phyloP scores from a whole-genome alignment of 1,284 basidiomycete species.

The Mrakiaceae sp. region DNA sequence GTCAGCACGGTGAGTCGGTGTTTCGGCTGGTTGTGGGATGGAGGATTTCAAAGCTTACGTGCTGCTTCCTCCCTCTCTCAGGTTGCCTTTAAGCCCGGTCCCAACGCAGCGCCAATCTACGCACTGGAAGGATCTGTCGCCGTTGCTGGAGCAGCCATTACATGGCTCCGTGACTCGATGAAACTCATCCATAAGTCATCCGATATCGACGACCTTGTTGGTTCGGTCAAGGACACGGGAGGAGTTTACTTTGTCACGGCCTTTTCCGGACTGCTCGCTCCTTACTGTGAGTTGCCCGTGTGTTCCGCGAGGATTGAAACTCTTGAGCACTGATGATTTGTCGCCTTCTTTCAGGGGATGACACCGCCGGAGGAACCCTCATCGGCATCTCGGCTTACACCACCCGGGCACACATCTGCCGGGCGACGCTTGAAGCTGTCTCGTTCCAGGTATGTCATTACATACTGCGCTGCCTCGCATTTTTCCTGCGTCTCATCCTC shows the following conservation, averaged over 20 bases:
- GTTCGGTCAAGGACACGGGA: constrained; percentile 64
- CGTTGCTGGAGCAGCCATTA: constrained; percentile 88
- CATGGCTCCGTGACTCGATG: constrained; percentile 92
- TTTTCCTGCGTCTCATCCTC: background rate
- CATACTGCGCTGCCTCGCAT: background rate
- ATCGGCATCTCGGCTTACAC: constrained; percentile 46
- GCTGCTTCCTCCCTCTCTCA: constrained; percentile 26
- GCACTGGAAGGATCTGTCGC: constrained; percentile 92
- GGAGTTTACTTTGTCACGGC: constrained; percentile 48
- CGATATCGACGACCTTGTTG: constrained; percentile 79
- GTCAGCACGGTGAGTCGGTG: constrained; percentile 57
- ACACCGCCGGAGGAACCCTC: constrained; percentile 57
- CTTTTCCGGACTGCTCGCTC: constrained; percentile 35
- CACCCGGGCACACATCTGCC: constrained; percentile 73
- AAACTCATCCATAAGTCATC: constrained; percentile 63
- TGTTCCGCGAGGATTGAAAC: no score
- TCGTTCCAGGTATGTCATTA: constrained; percentile 33
- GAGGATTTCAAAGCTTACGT: constrained; percentile 19
- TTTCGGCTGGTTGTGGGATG: background rate
- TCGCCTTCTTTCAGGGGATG: no score
- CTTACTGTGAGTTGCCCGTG: constrained; percentile 70
- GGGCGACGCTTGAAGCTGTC: constrained; percentile 80
- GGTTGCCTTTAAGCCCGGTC: constrained; percentile 87
- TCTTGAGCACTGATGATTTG: no score
- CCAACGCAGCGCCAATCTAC: constrained; percentile 66